phyloP scores from a whole-genome alignment of 2,329 filamentous ascomycete genomes.

The Curvularia sp. region DNA sequence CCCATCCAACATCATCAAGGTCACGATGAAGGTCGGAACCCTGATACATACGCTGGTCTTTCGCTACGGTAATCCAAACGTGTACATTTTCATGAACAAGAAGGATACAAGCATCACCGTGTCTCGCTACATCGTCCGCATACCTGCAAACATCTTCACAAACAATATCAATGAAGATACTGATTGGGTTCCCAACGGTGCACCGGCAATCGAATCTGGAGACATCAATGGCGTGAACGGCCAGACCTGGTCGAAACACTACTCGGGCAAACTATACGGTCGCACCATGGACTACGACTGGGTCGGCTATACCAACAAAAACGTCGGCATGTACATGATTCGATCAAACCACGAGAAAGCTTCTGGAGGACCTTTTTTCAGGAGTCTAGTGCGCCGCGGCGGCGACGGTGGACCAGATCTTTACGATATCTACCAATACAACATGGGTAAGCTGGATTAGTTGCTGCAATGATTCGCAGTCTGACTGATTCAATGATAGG shows the following conservation, averaged over 20 bases:
- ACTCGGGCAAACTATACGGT: constrained; percentile 51
- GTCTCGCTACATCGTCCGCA: constrained; percentile 49
- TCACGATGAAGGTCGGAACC: constrained; percentile 63
- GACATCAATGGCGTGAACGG: constrained; percentile 31
- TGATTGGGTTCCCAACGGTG: constrained; percentile 38
- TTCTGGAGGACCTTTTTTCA: constrained; percentile 51
- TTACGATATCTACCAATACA: constrained; percentile 56
- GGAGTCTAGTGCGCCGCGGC: constrained; percentile 51
- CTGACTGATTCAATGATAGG: constrained; percentile 15
- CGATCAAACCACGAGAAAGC: constrained; percentile 55
- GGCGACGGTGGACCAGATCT: constrained; percentile 49
- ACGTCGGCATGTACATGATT: constrained; percentile 51
- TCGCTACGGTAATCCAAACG: constrained; percentile 63
- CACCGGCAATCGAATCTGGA: constrained; percentile 29
- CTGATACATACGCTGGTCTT: constrained; percentile 69
- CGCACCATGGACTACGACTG: constrained; percentile 52
- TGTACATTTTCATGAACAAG: constrained; percentile 59
- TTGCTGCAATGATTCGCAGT: background rate
- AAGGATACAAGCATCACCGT: constrained; percentile 51
- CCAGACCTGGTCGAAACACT: constrained; percentile 53
- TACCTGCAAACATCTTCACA: constrained; percentile 32
- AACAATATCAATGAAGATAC: constrained; percentile 47
- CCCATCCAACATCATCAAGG: constrained; percentile 58
- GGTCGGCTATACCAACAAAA: constrained; percentile 48
- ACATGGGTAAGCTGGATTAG: constrained; percentile 46